Base-by-base conservation (phyloP, 2,329 filamentous ascomycete species). In the Pseudogymnoascus sp. region DNA sequence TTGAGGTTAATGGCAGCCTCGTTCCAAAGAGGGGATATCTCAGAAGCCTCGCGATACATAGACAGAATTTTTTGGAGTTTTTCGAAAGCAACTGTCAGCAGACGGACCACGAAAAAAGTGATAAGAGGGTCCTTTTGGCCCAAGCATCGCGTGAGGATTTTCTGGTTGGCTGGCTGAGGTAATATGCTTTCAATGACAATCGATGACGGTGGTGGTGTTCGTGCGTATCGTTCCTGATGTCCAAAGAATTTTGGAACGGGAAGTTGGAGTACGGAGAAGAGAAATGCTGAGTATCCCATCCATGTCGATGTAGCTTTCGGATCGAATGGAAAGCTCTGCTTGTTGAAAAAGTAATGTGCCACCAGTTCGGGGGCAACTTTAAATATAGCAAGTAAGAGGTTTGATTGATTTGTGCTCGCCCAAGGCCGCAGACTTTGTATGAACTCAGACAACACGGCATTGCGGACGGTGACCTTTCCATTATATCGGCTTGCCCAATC, bases 231-330 rank as follows among this genome's bases (percentile, higher is more conserved):
- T 11, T 83, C 80, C 42, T 80, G 80, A 68, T 87, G 84, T 11
- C 91, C 91, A 71, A 93, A 91, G 65, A 83, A 83, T 26, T 78
- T 73, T 1, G 93, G 93, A 1, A 96, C 79, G 1, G 87, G 85
- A 36, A 96, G 78, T 64, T 88, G 83, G 53, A 97, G 86, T 1
- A 87, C 85, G 65, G 89, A 89, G 75, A 96, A 96, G 4, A 99
- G 77, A 66, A 97, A 91, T 0, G 92, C 87, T 0, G 92, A 91
- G 73, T 96, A 96, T 44, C 93, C 93, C 68, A 97, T 90, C 95
- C 95, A 99, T 0, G 92, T 95, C 50, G 92, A 87, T 2, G 92
- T 95, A 4, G 96, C 81, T 72, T 96, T 97, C 0, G 95, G 93
- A 44, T 97, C 93, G 67, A 96, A 91, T 0, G 87, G 85, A 70